Percentiles rank a stretch among this genome's conserved stretches.
Conservation (phyloP, 169 alveolate genomes). For the Theileria orientalis region DNA sequence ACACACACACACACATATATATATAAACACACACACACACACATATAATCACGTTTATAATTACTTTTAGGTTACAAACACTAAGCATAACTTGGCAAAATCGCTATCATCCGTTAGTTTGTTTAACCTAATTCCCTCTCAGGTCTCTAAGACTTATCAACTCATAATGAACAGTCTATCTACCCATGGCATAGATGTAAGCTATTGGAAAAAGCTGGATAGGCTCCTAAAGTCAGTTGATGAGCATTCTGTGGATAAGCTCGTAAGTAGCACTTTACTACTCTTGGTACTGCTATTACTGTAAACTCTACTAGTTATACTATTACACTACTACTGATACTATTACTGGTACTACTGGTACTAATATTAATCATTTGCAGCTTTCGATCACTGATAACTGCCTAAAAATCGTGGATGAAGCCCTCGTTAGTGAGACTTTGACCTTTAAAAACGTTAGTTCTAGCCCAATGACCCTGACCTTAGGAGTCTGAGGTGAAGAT, state of each 20-base stretch:
- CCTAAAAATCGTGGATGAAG: neutral
- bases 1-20: neutral
- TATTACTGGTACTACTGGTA: neutral
- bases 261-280: neutral
- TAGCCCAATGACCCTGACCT: neutral
- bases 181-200: slow-evolving; percentile 4
- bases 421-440: slow-evolving; percentile 2
- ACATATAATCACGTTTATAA: neutral
- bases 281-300: neutral
- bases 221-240: neutral
- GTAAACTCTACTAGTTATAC: neutral
- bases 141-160: neutral
- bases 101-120: neutral
- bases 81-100: neutral
- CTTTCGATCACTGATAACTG: neutral
- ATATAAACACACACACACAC: neutral
- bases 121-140: neutral
- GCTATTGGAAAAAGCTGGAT: slow-evolving; percentile 2
- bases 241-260: neutral
- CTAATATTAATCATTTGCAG: no score
- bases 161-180: slow-evolving; percentile 1
- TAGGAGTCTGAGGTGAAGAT: slow-evolving; percentile 2
- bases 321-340: no score
- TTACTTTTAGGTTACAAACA: neutral
- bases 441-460: slow-evolving; percentile 3